Base-by-base conservation (phyloP, 2,329 filamentous ascomycete genomes). In the Aquanectria penicillioides region DNA sequence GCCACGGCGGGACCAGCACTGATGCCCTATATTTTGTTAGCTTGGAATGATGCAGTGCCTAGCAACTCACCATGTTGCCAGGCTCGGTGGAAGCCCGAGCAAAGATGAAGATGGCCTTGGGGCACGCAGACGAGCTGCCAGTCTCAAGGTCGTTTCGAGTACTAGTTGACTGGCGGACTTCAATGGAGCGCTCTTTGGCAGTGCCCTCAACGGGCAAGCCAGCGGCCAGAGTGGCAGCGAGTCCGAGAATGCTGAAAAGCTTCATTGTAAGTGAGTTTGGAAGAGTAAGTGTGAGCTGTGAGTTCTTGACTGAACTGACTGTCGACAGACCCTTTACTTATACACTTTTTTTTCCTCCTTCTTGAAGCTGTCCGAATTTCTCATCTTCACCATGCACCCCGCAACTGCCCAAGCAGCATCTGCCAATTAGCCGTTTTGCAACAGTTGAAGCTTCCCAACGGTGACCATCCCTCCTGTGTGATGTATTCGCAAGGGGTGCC, bases 1-100 rank as follows among this genome's bases (percentile, higher is more conserved):
- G 69, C 74, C 10, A 75, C 57, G 3, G 33, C 50, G 12, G 74
- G 73, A 3, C 75, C 75, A 1, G 69, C 65, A 33, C 61, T 71
- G 17, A 61, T 69, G 18, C 72, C 72, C 73, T 74, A n/a, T 13
- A 28, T 23, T 10, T 9, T 18, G 11, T 2, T 4, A 9, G 28
- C 9, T 25, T 10, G n/a, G 4, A 13, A 12, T 7, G 9, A 20
- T 3, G n/a, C n/a, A 20, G 15, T 15, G 28, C 20, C 11, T 3
- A 5, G 13, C 20, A 3, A 62, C 54, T 59, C 59, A 75, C 77
- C 70, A 79, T 71, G 66, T 79, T 79, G 26, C 77, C 77, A 6
- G 55, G 7, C 62, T 79, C 77, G 10, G 71, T 74, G 4, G 77
- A 76, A 38, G 69, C 77, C n/a, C 77, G 74, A 38, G 77, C 77